These are phyloP conservation scores for Fusarium heterosporum DNA, from an alignment of 2,329 filamentous ascomycete species.

Conservation along the genomic window DNA sequence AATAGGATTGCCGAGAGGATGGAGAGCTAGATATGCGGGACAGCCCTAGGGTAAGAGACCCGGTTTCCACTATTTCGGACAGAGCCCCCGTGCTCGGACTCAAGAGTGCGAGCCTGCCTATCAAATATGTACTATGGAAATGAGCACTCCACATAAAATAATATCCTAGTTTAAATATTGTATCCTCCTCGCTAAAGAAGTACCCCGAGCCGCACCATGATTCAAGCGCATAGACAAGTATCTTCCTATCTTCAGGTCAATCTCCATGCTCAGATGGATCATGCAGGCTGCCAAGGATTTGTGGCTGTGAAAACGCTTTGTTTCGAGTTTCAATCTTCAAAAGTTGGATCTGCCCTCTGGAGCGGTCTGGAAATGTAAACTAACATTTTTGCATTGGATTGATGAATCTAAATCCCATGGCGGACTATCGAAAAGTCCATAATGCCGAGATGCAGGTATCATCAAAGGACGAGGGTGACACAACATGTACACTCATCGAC, in stretches of 20 bases:
- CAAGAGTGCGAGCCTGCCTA: neutral
- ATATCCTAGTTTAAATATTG: neutral
- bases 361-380: too few relatives aligned
- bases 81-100: neutral
- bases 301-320: neutral
- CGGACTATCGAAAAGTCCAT: neutral
- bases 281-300: neutral
- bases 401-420: neutral
- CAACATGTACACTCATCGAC: neutral
- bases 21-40: too few relatives aligned
- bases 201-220: neutral
- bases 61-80: neutral
- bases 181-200: neutral
- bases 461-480: neutral
- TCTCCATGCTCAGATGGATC: neutral
- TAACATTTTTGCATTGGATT: neutral
- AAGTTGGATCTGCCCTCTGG: rapidly evolving
- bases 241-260: neutral
- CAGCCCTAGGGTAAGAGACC: neutral
- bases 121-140: neutral
- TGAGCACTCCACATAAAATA: neutral
- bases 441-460: neutral
- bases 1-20: too few relatives aligned
- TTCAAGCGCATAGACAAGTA: neutral
- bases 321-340: neutral